Evolutionary conservation across 257 asterid species (phyloP).

Genomic region (Forsythia suspensa): DNA sequence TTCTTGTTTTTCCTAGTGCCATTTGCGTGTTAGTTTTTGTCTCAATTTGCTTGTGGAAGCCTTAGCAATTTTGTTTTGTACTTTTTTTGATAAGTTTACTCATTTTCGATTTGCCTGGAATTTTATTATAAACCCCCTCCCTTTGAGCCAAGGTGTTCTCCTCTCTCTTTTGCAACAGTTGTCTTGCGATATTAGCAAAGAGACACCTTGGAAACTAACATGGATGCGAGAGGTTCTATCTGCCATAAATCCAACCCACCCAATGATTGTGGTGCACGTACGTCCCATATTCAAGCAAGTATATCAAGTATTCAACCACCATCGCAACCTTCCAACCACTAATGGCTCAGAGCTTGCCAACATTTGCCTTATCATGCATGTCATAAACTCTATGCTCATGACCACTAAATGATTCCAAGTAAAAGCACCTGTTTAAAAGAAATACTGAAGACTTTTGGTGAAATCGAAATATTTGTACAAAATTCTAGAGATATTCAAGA

Average conservation of each 20-base stretch:
- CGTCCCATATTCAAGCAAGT: conserved; percentile 97
- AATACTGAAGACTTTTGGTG: too few species aligned
- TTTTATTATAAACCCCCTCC: conserved; percentile 72
- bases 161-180: conserved; percentile 84
- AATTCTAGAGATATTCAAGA: too few species aligned
- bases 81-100: too few species aligned
- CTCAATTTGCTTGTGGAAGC: too few species aligned
- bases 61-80: too few species aligned
- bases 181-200: conserved; percentile 74
- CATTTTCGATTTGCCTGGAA: conserved; percentile 70
- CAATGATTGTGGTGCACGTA: conserved; percentile 70
- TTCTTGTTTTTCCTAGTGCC: too few species aligned
- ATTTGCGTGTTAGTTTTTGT: too few species aligned
- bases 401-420: conserved; percentile 21
- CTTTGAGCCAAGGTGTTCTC: conserved; percentile 95
- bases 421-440: too few species aligned
- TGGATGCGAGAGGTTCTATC: conserved; percentile 88
- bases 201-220: conserved; percentile 58
- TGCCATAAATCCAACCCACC: conserved; percentile 77
- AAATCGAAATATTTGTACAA: too few species aligned
- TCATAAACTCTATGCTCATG: conserved; percentile 86
- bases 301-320: conserved; percentile 74
- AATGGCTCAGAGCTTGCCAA: conserved; percentile 47
- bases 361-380: conserved; percentile 81
- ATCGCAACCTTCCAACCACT: conserved; percentile 55